Evolutionary conservation across 2,329 filamentous ascomycete genomes (phyloP).

Genomic region (Fusarium aywerte): DNA sequence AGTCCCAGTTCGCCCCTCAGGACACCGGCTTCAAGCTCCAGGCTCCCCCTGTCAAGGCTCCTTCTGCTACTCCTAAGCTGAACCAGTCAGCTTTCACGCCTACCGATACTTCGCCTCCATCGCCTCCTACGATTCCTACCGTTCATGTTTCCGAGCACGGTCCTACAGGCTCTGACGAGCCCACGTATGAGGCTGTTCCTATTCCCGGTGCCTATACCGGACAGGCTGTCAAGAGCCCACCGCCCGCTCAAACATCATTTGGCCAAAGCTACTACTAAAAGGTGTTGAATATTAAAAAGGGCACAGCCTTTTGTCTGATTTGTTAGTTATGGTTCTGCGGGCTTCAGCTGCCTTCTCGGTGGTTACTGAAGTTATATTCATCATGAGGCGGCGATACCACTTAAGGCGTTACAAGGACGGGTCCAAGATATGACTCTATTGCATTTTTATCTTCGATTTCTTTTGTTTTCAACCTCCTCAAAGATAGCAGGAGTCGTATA

Average conservation of each 20-base stretch:
- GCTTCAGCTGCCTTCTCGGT: conserved; percentile 9
- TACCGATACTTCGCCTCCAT: conserved; percentile 51
- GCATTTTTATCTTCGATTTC: conserved; percentile 24
- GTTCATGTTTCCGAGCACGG: conserved; percentile 71
- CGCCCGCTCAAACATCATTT: conserved; percentile 58
- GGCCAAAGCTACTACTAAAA: conserved; percentile 48
- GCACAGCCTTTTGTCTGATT: conserved; percentile 15
- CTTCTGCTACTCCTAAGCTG: conserved; percentile 78
- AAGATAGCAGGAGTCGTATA: conserved; percentile 23
- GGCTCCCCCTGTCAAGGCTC: conserved; percentile 82
- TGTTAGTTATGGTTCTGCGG: conserved; percentile 26
- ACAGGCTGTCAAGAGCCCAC: conserved; percentile 64
- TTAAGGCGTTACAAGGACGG: conserved; percentile 30
- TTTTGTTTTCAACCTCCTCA: conserved; percentile 22
- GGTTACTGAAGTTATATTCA: conserved; percentile 27
- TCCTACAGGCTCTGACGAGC: conserved; percentile 79
- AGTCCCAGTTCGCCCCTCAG: conserved; percentile 67
- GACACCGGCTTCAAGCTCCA: conserved; percentile 83
- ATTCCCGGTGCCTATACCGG: conserved; percentile 86
- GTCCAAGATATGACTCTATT: conserved; percentile 28
- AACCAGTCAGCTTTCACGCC: conserved; percentile 71
- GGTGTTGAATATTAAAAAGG: conserved; percentile 1
- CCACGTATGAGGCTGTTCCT: conserved; percentile 84
- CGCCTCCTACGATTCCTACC: conserved; percentile 48
- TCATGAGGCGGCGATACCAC: conserved; percentile 38